Evolutionary conservation across 139 green algal species (phyloP).

Genomic region (Asterochloris sp.): DNA sequence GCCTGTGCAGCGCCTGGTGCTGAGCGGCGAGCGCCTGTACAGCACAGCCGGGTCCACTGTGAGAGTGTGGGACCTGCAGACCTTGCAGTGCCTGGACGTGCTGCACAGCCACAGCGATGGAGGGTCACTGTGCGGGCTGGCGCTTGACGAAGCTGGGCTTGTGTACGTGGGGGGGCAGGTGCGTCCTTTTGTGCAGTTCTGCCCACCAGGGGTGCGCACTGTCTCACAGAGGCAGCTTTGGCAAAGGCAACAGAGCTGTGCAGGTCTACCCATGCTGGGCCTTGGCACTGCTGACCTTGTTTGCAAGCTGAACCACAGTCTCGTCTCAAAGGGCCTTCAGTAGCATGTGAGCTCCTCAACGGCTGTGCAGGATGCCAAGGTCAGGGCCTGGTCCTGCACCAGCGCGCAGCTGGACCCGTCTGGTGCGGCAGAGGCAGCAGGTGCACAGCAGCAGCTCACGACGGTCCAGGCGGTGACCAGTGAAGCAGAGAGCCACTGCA

Average conservation of each 20-base stretch:
- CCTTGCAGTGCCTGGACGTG: slow-evolving; percentile 34
- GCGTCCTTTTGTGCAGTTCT: background rate
- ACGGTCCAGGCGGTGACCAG: background rate
- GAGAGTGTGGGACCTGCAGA: slow-evolving; percentile 66
- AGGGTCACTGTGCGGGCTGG: slow-evolving; percentile 33
- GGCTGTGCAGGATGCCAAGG: no score
- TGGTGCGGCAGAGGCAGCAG: background rate
- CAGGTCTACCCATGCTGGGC: no score
- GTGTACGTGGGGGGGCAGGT: slow-evolving; percentile 56
- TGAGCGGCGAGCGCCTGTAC: slow-evolving; percentile 45
- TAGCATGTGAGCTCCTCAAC: no score
- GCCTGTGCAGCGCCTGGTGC: slow-evolving; percentile 60
- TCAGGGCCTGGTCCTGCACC: no score
- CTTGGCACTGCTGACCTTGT: no score
- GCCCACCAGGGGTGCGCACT: no score
- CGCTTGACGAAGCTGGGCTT: background rate
- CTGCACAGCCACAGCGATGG: slow-evolving; percentile 28
- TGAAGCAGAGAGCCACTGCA: slow-evolving; percentile 44
- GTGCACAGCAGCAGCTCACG: background rate
- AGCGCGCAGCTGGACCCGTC: no score
- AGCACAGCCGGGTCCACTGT: slow-evolving; percentile 65
- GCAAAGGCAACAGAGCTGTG: no score
- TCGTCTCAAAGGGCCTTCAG: no score
- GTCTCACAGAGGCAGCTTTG: no score
- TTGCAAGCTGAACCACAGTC: no score